These are phyloP conservation scores for Penicillium bovifimosum DNA, from an alignment of 495 filamentous ascomycete genomes.

Conservation along the genomic window DNA sequence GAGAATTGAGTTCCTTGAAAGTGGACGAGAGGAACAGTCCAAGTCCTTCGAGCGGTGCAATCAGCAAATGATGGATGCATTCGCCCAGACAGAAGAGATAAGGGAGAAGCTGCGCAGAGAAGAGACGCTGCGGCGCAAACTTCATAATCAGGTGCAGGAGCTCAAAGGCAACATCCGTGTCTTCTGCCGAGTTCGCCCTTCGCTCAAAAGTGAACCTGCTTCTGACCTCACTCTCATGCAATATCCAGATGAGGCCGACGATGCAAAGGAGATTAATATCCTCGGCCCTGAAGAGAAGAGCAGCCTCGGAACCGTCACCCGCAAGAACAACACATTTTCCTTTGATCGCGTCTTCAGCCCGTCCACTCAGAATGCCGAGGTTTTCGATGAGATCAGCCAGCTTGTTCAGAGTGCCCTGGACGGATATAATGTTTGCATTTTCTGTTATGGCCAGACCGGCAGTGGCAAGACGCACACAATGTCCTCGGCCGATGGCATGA, in stretches of 20 bases:
- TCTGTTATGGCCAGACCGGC: constrained; percentile 97
- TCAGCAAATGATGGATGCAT: constrained; percentile 68
- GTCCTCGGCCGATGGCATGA: constrained; percentile 91
- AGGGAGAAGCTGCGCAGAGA: constrained; percentile 84
- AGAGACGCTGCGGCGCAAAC: constrained; percentile 82
- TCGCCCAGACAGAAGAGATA: constrained; percentile 58
- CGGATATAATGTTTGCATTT: constrained; percentile 98
- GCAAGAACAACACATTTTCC: constrained; percentile 75
- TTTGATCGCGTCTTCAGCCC: constrained; percentile 95
- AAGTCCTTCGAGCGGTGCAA: constrained; percentile 73
- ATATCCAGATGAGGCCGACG: constrained; percentile 70
- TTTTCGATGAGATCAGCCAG: constrained; percentile 97
- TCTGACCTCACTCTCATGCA: constrained; percentile 62
- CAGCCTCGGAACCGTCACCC: constrained; percentile 67
- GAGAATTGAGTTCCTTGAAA: constrained; percentile 82
- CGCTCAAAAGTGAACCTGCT: constrained; percentile 50
- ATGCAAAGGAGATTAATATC: constrained; percentile 80
- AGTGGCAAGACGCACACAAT: constrained; percentile 97
- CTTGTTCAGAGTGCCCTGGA: constrained; percentile 94
- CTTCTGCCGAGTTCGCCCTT: constrained; percentile 92
- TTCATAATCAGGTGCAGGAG: constrained; percentile 97
- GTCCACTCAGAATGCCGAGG: constrained; percentile 66
- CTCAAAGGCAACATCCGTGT: constrained; percentile 99
- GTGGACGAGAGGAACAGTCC: constrained; percentile 78
- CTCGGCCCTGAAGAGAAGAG: constrained; percentile 78